phyloP scores from a whole-genome alignment of 163 green algal species.

The Scenedesmus sp. region DNA sequence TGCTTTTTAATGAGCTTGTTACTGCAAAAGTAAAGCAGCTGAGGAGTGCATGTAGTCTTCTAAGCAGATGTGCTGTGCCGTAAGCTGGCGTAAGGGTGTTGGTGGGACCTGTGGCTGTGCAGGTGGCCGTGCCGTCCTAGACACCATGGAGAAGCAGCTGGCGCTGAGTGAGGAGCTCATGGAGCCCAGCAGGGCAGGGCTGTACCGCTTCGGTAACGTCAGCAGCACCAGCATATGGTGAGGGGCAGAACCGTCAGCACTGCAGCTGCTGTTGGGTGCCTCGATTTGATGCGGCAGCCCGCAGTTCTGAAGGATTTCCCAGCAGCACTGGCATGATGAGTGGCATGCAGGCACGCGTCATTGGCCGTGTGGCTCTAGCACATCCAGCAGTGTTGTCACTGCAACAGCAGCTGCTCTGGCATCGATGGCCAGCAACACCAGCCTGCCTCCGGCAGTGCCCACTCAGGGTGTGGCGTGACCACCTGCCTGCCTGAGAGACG shows the following conservation, averaged over 20 bases:
- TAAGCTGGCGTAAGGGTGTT: not conserved
- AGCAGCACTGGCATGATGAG: conserved; percentile 60
- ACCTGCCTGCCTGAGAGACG: not conserved
- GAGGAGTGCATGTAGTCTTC: too few species aligned
- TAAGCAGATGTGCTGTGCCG: not conserved
- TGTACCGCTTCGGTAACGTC: conserved; percentile 94
- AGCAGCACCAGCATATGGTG: conserved; percentile 96
- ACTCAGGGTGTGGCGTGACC: not conserved
- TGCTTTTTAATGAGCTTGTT: too few species aligned
- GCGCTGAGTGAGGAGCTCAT: conserved; percentile 71
- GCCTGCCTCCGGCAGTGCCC: not conserved
- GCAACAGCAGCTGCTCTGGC: conserved; percentile 70
- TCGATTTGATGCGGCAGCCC: too few species aligned
- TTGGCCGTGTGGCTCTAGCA: conserved; percentile 33
- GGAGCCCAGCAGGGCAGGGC: conserved; percentile 81
- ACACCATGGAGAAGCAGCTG: conserved; percentile 95
- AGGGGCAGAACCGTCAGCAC: not conserved
- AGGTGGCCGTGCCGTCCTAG: conserved; percentile 87
- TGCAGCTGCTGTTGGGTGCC: not conserved
- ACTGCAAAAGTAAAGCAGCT: too few species aligned
- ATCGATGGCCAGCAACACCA: conserved; percentile 63
- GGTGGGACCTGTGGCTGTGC: not conserved
- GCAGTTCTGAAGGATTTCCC: too few species aligned
- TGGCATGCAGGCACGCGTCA: conserved; percentile 76
- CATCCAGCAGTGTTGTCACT: conserved; percentile 72